Conservation (phyloP, 1,284 basidiomycete species). For the Paramarasmius palmivorus region DNA sequence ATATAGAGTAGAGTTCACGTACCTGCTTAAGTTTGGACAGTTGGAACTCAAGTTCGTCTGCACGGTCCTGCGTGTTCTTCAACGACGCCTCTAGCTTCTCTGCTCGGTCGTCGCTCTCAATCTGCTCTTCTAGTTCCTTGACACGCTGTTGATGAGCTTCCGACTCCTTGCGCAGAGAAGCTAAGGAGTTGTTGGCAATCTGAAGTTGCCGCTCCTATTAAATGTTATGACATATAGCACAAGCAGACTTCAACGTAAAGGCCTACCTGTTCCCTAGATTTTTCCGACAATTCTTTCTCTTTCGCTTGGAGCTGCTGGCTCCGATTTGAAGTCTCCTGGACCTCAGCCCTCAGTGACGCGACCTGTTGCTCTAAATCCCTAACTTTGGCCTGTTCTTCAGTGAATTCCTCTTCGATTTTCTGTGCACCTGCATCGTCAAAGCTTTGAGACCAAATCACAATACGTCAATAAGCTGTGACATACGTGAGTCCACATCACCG, state of each 20-base stretch:
- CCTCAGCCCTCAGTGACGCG: slow-evolving; percentile 36
- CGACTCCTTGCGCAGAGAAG: slow-evolving; percentile 53
- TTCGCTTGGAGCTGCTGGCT: slow-evolving; percentile 43
- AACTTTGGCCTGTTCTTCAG: slow-evolving; percentile 42
- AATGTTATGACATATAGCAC: neutral
- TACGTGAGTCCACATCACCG: slow-evolving; percentile 53
- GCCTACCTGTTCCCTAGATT: slow-evolving; percentile 61
- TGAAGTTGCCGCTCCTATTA: slow-evolving; percentile 74
- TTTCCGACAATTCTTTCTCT: slow-evolving; percentile 59
- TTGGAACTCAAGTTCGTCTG: slow-evolving; percentile 79
- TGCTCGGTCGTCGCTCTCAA: slow-evolving; percentile 77
- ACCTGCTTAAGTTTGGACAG: slow-evolving; percentile 78
- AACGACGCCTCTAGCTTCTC: slow-evolving; percentile 70
- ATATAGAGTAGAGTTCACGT: slow-evolving; percentile 14
- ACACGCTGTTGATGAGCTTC: slow-evolving; percentile 56
- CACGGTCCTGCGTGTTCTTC: slow-evolving; percentile 75
- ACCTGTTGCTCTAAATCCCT: slow-evolving; percentile 42
- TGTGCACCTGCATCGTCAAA: slow-evolving; percentile 41
- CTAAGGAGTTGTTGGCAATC: slow-evolving; percentile 50
- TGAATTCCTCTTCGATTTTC: slow-evolving; percentile 42
- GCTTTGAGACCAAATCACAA: slow-evolving; percentile 8
- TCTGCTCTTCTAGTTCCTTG: slow-evolving; percentile 75
- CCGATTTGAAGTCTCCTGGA: slow-evolving; percentile 33
- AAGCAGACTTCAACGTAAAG: neutral
- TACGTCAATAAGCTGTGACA: slow-evolving; percentile 15